phyloP scores from a whole-genome alignment of 148 eudicot genomes.

The Cornus florida region DNA sequence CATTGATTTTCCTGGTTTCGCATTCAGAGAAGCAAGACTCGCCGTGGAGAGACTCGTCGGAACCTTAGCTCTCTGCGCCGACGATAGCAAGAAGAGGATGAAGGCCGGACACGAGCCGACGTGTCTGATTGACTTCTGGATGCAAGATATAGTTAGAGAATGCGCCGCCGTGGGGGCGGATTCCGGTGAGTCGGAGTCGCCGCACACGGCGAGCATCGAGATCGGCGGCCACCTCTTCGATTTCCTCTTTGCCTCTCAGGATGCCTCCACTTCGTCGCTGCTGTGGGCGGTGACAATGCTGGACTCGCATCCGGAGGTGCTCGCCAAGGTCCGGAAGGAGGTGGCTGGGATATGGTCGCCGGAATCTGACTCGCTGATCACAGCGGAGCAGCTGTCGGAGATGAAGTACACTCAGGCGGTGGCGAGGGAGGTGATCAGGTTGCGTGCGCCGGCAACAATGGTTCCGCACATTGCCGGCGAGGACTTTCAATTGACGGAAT shows the following conservation, averaged over 20 bases:
- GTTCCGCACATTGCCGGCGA: conserved; percentile 75
- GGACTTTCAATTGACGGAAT: conserved; percentile 54
- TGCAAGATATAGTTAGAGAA: conserved; percentile 61
- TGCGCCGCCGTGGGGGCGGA: conserved; percentile 15
- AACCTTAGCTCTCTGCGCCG: conserved; percentile 51
- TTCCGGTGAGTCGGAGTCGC: conserved; percentile 25
- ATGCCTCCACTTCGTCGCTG: conserved; percentile 79
- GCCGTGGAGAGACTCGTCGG: conserved; percentile 59
- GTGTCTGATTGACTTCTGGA: conserved; percentile 81
- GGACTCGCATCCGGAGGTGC: conserved; percentile 64
- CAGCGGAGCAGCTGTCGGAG: conserved; percentile 51
- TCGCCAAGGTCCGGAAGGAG: conserved; percentile 50
- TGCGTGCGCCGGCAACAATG: conserved; percentile 72
- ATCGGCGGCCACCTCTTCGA: conserved; percentile 73
- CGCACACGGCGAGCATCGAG: conserved; percentile 30
- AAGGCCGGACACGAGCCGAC: conserved; percentile 39
- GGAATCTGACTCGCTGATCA: conserved; percentile 27
- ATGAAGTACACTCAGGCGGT: conserved; percentile 90
- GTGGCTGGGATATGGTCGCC: conserved; percentile 52
- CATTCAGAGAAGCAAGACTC: conserved; percentile 62
- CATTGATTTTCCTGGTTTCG: conserved; percentile 71
- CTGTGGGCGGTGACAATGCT: conserved; percentile 79
- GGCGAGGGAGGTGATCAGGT: conserved; percentile 76
- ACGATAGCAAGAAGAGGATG: conserved; percentile 49
- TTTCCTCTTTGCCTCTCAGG: conserved; percentile 81